Percentiles rank a stretch among this genome's conserved stretches.
phyloP scores from a whole-genome alignment of 2,329 filamentous ascomycete species.

The Geosmithia morbida region DNA sequence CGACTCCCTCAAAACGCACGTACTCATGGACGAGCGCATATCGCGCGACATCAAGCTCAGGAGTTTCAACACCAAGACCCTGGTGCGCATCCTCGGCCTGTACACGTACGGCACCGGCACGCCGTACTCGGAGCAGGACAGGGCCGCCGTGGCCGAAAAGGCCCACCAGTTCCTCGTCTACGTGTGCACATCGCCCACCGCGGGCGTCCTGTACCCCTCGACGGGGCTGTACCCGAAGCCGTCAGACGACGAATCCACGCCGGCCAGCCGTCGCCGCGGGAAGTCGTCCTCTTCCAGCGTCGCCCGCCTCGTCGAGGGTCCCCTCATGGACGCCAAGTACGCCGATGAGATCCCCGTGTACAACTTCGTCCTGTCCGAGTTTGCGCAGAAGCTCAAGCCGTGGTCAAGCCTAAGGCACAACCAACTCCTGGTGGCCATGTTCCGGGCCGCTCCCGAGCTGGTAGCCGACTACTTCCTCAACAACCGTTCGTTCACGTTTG shows the following conservation, averaged over 20 bases:
- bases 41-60: conserved; percentile 60
- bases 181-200: conserved; percentile 57
- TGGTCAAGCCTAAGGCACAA: conserved; percentile 72
- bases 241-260: conserved; percentile 31
- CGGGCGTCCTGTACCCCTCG: conserved; percentile 62
- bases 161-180: conserved; percentile 63
- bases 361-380: conserved; percentile 66
- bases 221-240: conserved; percentile 77
- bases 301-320: conserved; percentile 49
- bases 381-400: conserved; percentile 66
- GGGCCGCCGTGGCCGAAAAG: conserved; percentile 43
- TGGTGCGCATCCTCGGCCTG: conserved; percentile 57
- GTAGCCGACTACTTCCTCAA: conserved; percentile 76
- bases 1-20: conserved; percentile 49
- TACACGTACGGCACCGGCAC: conserved; percentile 44
- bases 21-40: conserved; percentile 64
- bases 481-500: conserved; percentile 69
- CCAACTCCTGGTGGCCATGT: conserved; percentile 68
- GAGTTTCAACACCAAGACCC: conserved; percentile 59
- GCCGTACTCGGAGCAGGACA: conserved; percentile 22
- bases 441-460: conserved; percentile 70
- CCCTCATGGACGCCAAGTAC: conserved; percentile 57
- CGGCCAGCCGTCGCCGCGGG: neutral
- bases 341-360: conserved; percentile 55
- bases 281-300: neutral